Evolutionary conservation across 2,329 filamentous ascomycete species (phyloP), one percentile per base, ranked within the genome.

Genomic region (Fusarium tanahbumbuense): DNA sequence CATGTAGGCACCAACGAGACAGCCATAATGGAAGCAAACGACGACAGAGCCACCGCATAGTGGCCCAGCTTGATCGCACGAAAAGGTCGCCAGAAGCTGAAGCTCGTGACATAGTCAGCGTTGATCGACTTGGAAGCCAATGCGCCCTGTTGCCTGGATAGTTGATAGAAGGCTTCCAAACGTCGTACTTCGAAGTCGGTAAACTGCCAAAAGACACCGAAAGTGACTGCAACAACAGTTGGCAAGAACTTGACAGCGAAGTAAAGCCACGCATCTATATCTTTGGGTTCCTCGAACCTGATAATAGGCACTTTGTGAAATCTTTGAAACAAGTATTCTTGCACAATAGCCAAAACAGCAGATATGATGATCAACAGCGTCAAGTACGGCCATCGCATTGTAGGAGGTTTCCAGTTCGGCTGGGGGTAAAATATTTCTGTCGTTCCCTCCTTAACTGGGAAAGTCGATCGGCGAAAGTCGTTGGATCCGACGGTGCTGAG

Each of bases 51-150:
- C 8, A 93, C 91, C 1, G 91, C 90, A 75, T 89, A 91, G 72
- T 93, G 91, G 46, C 84, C 84, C 67, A 87, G 85, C 64, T 82
- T 83, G 5, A 92, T 73, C 2, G 91, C 91, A 47, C 86, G 83
- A 7, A 93, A 78, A 0, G 91, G 91, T 4, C 90, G 85, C 41
- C 91, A 78, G 73, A 92, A 88, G 73, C 86, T 89, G 80, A 91
- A 87, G 71, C 88, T 86, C 8, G 91, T 92, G 46, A 92, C 84
- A 64, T 93, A 93, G 77, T 93, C 90, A 65, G 92, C 90, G 68
- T 93, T 93, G 74, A 93, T 86, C 0, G 89, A 92, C 75, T 89
- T 86, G 41, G 86, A 86, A 0, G 89, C 89, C 22, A 89, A 78
- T 2, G 89, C 88, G 16, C 89, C 89, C 5, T 83, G 84, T 5